Conservation (phyloP, 2,329 filamentous ascomycete species). For the Penicillium sp. region DNA sequence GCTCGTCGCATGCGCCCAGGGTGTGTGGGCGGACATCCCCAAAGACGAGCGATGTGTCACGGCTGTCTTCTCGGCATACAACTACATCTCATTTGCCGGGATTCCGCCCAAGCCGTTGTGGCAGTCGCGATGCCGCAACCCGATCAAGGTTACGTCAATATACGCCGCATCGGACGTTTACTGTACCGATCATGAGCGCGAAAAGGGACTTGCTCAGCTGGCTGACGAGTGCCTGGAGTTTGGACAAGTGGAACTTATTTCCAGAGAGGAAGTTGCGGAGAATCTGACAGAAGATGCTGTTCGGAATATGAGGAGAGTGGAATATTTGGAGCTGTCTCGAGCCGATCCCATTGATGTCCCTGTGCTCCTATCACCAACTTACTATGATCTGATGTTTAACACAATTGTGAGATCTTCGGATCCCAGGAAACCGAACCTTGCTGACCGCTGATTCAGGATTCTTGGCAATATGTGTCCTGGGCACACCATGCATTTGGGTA, state of each 20-base stretch:
- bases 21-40: conserved; percentile 13
- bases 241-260: conserved; percentile 27
- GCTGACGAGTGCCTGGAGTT: conserved; percentile 24
- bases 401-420: conserved; percentile 35
- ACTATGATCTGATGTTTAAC: conserved; percentile 31
- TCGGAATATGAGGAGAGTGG: conserved; percentile 33
- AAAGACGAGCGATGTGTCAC: conserved; percentile 35
- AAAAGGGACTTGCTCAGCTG: conserved; percentile 25
- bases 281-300: conserved; percentile 38
- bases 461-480: conserved; percentile 36
- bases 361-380: conserved; percentile 34
- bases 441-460: conserved; percentile 22
- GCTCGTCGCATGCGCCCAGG: conserved; percentile 11
- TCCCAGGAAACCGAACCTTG: neutral
- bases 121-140: conserved; percentile 35
- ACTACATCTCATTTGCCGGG: conserved; percentile 34
- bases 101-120: conserved; percentile 20
- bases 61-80: conserved; percentile 34
- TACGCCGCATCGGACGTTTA: conserved; percentile 39
- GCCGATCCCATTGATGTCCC: conserved; percentile 22
- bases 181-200: conserved; percentile 30
- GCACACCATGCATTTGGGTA: conserved; percentile 43
- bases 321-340: conserved; percentile 32
- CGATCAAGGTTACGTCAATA: conserved; percentile 35
- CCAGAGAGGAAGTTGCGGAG: conserved; percentile 30